These are phyloP conservation scores for Thymus mandschuricus DNA, from an alignment of 257 asterid genomes.

Conservation along the genomic window DNA sequence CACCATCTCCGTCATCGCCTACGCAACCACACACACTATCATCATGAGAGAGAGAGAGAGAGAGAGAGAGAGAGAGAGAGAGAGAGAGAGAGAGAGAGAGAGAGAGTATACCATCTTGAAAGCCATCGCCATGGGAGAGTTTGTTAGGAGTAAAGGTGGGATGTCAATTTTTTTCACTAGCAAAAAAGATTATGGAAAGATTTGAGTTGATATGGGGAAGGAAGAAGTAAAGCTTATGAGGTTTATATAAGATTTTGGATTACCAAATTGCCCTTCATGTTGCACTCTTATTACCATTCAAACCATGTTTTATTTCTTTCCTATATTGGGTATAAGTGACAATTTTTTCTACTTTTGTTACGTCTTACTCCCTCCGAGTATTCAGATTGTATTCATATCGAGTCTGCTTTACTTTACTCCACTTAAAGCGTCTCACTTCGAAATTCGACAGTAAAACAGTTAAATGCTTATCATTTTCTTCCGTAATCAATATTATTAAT, in stretches of 20 bases:
- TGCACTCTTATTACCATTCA: slow-evolving; percentile 41
- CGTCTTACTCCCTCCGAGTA: neutral
- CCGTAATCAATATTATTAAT: no score
- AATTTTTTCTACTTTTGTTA: neutral
- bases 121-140: slow-evolving; percentile 76
- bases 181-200: neutral
- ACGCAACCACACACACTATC: neutral
- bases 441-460: no score
- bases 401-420: no score
- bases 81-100: neutral
- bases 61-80: neutral
- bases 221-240: neutral
- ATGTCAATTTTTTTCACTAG: neutral
- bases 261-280: slow-evolving; percentile 48
- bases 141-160: slow-evolving; percentile 30
- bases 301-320: slow-evolving; percentile 29
- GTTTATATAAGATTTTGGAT: slow-evolving; percentile 51
- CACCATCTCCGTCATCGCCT: slow-evolving; percentile 86
- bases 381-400: no score
- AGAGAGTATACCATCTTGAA: slow-evolving; percentile 69
- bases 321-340: no score
- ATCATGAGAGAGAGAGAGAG: neutral
- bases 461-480: no score
- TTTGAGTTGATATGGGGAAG: slow-evolving; percentile 21
- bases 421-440: no score